Conservation (phyloP, 2,329 filamentous ascomycete species). For the Diaporthe citri region DNA sequence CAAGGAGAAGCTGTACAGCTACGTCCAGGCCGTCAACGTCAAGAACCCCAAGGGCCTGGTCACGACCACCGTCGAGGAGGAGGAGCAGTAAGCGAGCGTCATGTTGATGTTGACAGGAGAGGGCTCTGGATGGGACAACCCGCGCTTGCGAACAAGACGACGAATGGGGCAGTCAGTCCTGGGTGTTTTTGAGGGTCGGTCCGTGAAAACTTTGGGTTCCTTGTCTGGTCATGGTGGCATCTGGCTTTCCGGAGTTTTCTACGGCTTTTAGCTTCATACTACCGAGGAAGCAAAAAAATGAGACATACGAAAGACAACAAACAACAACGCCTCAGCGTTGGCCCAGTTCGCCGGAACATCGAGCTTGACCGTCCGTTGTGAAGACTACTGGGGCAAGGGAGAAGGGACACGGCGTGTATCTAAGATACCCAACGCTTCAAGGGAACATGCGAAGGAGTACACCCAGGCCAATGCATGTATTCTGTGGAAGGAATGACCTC, state of each 20-base stretch:
- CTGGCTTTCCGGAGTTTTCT: conserved; percentile 59
- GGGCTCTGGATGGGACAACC: conserved; percentile 27
- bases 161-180: conserved; percentile 44
- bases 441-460: background rate
- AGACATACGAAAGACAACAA: conserved; percentile 38
- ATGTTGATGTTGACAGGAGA: conserved; percentile 7
- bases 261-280: conserved; percentile 59
- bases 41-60: conserved; percentile 99
- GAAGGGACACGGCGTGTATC: conserved; percentile 27
- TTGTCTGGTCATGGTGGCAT: conserved; percentile 57
- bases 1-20: conserved; percentile 99
- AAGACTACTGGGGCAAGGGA: conserved; percentile 9
- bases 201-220: conserved; percentile 42
- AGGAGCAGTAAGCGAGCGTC: conserved; percentile 53
- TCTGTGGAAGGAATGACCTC: conserved; percentile 23
- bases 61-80: conserved; percentile 87
- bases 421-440: conserved; percentile 25
- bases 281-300: conserved; percentile 47
- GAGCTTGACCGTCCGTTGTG: conserved; percentile 10
- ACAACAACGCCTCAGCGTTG: conserved; percentile 8
- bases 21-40: conserved; percentile 99
- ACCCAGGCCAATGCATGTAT: conserved; percentile 27
- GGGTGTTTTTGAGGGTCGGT: conserved; percentile 42
- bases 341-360: conserved; percentile 2
- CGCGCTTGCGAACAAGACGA: conserved; percentile 40